phyloP scores from a whole-genome alignment of 2,329 filamentous ascomycete species.

The Claviceps purpurea region DNA sequence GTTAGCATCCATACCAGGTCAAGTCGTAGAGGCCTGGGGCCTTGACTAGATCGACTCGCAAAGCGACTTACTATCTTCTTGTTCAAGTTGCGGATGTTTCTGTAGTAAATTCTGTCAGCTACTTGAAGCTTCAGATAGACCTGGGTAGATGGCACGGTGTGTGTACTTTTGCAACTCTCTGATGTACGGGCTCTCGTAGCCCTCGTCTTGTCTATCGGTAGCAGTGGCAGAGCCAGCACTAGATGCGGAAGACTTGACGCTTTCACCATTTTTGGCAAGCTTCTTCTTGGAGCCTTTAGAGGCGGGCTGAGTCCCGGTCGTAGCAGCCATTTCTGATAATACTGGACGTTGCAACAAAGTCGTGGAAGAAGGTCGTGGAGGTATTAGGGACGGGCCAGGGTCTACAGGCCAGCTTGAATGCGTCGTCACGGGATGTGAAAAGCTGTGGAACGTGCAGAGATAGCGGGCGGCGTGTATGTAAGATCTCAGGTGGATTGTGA shows the following conservation, averaged over 20 bases:
- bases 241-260: conserved; percentile 42
- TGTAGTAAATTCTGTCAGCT: conserved; percentile 20
- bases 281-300: conserved; percentile 60
- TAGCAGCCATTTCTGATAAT: conserved; percentile 41
- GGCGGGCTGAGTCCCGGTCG: conserved; percentile 41
- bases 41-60: not conserved
- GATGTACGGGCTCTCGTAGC: conserved; percentile 63
- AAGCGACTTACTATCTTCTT: conserved; percentile 76
- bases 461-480: not conserved
- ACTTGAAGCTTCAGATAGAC: not conserved
- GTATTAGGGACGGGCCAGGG: not conserved
- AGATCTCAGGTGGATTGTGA: not conserved
- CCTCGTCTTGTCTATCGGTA: conserved; percentile 45
- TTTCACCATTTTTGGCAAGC: conserved; percentile 35
- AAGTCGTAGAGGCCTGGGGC: conserved; percentile 1
- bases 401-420: not conserved
- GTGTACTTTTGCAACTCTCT: conserved; percentile 78
- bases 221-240: conserved; percentile 30
- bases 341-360: conserved; percentile 2
- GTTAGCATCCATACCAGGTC: conserved; percentile 17
- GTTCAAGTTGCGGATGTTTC: conserved; percentile 79
- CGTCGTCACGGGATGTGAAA: not conserved
- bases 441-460: not conserved
- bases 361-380: conserved; percentile 7
- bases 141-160: conserved; percentile 17